Evolutionary conservation across 768 basidiomycete species (phyloP).

Genomic region (Pulveroboletus sp.): DNA sequence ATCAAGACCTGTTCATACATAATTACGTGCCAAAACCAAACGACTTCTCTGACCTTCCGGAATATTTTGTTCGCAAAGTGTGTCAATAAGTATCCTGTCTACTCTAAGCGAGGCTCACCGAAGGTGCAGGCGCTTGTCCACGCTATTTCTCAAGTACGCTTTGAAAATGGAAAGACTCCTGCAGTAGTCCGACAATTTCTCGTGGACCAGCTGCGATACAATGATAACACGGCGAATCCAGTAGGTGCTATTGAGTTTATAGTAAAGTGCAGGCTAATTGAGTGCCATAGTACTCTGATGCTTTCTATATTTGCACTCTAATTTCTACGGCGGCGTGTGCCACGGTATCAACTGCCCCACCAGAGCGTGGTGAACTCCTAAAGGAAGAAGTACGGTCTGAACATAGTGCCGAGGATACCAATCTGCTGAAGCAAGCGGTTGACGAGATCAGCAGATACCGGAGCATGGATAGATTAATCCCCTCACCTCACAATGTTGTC

Average conservation of each 20-base stretch:
- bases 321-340: slow-evolving; percentile 80
- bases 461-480: slow-evolving; percentile 91
- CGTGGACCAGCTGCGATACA: slow-evolving; percentile 89
- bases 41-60: slow-evolving; percentile 84
- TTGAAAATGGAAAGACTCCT: slow-evolving; percentile 82
- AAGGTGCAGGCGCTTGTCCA: slow-evolving; percentile 61
- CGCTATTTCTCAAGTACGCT: slow-evolving; percentile 81
- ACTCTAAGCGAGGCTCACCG: slow-evolving; percentile 3
- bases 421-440: slow-evolving; percentile 67
- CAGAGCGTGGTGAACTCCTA: slow-evolving; percentile 74
- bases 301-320: slow-evolving; percentile 82
- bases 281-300: slow-evolving; percentile 73
- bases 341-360: slow-evolving; percentile 68
- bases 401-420: slow-evolving; percentile 62
- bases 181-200: slow-evolving; percentile 82
- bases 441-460: slow-evolving; percentile 88
- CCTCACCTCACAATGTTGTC: slow-evolving; percentile 90
- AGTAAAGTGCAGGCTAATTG: slow-evolving; percentile 1
- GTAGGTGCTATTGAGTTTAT: slow-evolving; percentile 41
- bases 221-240: slow-evolving; percentile 88
- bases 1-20: slow-evolving; percentile 79
- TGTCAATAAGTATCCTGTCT: slow-evolving; percentile 1
- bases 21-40: slow-evolving; percentile 94
- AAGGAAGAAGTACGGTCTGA: slow-evolving; percentile 63
- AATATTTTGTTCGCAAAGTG: slow-evolving; percentile 95